A percentile compares a stretch with the other conserved stretches of the same genome.
Evolutionary conservation across 2,329 filamentous ascomycete species (phyloP).

Genomic region (Nannizziopsis barbatae): DNA sequence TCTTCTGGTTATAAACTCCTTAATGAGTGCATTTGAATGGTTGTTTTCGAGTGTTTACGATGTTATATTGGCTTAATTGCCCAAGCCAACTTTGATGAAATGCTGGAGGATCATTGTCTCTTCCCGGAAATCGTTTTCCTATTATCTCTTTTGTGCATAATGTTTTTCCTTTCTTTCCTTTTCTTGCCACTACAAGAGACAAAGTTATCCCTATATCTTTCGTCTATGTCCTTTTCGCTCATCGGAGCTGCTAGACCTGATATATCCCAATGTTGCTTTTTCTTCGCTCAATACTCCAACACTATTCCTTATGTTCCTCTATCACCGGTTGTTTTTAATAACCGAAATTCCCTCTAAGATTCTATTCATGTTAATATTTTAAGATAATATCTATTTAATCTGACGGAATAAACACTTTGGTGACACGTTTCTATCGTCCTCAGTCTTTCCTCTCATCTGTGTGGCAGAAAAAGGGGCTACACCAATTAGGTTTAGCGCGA

Average conservation of each 20-base stretch:
- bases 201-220: neutral
- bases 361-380: neutral
- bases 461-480: neutral
- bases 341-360: slow-evolving; percentile 17
- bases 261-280: neutral
- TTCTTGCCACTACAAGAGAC: slow-evolving; percentile 2
- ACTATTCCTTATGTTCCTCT: no score
- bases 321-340: neutral
- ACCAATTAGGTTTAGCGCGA: neutral
- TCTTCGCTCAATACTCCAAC: slow-evolving; percentile 20
- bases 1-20: slow-evolving; percentile 5
- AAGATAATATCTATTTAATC: slow-evolving; percentile 1
- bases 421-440: neutral
- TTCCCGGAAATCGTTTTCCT: neutral
- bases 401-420: neutral
- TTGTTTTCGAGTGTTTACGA: slow-evolving; percentile 3
- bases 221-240: neutral
- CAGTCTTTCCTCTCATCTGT: neutral
- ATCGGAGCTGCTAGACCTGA: neutral
- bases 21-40: slow-evolving; percentile 11
- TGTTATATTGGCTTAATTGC: slow-evolving; percentile 1
- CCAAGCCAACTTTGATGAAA: slow-evolving; percentile 3
- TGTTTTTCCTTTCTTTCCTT: slow-evolving; percentile 14
- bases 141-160: slow-evolving; percentile 19
- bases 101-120: neutral